These are phyloP conservation scores for Thielaviopsis ethacetica DNA, from an alignment of 2,329 filamentous ascomycete species.

Conservation along the genomic window DNA sequence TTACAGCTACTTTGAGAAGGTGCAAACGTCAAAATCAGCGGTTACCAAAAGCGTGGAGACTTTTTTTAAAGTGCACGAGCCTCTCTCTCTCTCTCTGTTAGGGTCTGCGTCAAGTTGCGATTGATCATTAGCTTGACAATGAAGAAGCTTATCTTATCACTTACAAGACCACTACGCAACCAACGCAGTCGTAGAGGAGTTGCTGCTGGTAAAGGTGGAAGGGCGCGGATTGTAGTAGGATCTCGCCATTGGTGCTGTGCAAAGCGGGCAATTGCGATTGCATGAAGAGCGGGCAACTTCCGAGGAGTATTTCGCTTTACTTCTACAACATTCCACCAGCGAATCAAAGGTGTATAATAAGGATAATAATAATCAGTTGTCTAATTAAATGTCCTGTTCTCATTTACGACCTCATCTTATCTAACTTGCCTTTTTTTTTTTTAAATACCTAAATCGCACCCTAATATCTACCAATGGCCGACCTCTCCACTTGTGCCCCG, in stretches of 20 bases:
- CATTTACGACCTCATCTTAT: neutral
- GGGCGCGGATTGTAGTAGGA: neutral
- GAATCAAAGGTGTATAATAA: no score
- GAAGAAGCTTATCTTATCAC: conserved; percentile 3
- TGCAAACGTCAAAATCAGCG: neutral
- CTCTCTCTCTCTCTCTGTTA: neutral
- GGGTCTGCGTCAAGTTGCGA: neutral
- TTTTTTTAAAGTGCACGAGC: neutral
- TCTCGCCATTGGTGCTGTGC: neutral
- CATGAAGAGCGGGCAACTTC: neutral
- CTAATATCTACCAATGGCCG: conserved; percentile 29
- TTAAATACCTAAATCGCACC: neutral
- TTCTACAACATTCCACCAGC: neutral
- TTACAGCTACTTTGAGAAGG: neutral
- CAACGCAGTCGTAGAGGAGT: no score
- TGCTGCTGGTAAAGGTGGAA: no score
- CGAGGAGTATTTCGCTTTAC: neutral
- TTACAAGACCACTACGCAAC: neutral
- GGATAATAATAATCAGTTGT: no score
- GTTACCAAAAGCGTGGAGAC: neutral
- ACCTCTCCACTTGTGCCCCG: conserved; percentile 37
- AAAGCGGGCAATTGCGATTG: neutral
- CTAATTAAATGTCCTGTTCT: neutral
- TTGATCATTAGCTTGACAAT: neutral
- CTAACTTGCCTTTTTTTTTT: neutral